Evolutionary conservation across 208 protist species (phyloP).

Genomic region (Leishmania major): DNA sequence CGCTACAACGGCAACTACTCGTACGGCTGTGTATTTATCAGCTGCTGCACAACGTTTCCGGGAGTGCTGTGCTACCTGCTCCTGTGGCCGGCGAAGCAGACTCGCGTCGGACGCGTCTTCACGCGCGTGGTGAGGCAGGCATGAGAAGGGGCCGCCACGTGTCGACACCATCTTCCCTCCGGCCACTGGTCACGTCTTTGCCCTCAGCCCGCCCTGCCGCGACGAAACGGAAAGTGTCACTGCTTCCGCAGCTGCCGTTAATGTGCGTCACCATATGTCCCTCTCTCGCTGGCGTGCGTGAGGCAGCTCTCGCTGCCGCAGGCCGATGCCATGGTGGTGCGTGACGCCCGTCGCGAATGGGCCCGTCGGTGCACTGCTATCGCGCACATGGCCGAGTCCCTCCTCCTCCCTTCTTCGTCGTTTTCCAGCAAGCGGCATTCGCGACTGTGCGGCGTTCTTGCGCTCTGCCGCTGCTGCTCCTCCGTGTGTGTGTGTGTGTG

Average conservation of each 20-base stretch:
- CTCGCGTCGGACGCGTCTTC: constrained; percentile 26
- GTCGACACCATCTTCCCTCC: background rate
- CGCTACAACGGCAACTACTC: constrained; percentile 76
- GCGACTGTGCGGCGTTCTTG: background rate
- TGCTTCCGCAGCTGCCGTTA: too few species aligned
- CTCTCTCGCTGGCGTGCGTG: background rate
- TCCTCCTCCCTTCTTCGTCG: background rate
- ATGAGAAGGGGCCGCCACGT: background rate
- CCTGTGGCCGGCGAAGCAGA: constrained; percentile 63
- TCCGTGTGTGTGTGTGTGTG: background rate
- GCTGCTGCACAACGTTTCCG: constrained; percentile 58
- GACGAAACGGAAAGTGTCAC: background rate
- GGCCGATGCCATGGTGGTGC: background rate
- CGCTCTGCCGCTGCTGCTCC: background rate
- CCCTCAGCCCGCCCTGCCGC: background rate
- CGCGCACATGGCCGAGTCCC: background rate
- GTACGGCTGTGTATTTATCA: constrained; percentile 81
- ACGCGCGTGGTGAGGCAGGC: constrained; percentile 13
- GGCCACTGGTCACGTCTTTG: background rate
- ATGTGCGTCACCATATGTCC: background rate
- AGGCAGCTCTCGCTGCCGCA: background rate
- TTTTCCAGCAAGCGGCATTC: background rate
- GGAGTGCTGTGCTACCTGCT: constrained; percentile 66
- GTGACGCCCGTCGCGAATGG: background rate
- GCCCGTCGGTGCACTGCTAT: background rate